Conservation (phyloP, 345 rosid genomes). For the Hibiscus syriacus region DNA sequence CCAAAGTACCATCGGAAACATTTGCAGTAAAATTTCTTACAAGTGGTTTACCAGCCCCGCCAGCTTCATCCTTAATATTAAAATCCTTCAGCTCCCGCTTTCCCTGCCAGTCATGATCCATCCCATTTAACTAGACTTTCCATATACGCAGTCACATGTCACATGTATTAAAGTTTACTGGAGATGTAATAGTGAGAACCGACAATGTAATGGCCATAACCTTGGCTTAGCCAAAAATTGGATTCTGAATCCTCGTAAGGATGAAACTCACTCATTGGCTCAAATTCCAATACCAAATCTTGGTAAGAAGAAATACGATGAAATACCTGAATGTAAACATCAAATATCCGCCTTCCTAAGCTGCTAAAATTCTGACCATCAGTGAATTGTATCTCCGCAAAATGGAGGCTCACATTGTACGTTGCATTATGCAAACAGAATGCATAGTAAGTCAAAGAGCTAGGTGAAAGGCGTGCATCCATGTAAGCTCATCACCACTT, state of each 20-base stretch:
- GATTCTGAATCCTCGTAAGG: background rate
- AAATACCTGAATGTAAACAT: conserved; percentile 65
- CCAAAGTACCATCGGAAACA: conserved; percentile 29
- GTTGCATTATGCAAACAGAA: conserved; percentile 34
- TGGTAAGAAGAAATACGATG: background rate
- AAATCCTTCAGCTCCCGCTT: conserved; percentile 38
- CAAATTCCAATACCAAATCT: background rate
- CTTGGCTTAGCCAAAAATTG: background rate
- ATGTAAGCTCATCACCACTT: conserved; percentile 21
- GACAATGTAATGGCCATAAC: background rate
- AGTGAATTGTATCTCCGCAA: conserved; percentile 57
- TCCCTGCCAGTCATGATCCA: conserved; percentile 29
- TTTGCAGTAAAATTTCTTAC: conserved; percentile 12
- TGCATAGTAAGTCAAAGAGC: conserved; percentile 45
- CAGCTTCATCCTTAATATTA: conserved; percentile 42
- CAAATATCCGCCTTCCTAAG: conserved; percentile 54
- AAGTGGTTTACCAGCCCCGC: conserved; percentile 32
- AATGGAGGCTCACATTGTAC: conserved; percentile 61
- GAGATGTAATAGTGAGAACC: no score
- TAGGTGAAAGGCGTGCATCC: conserved; percentile 32
- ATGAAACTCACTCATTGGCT: background rate
- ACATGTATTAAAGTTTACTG: background rate
- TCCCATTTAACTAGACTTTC: background rate
- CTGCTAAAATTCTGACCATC: conserved; percentile 23
- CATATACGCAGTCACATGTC: background rate